Evolutionary conservation across 2,329 filamentous ascomycete genomes (phyloP).

Genomic region (Colletotrichum spaethianum): DNA sequence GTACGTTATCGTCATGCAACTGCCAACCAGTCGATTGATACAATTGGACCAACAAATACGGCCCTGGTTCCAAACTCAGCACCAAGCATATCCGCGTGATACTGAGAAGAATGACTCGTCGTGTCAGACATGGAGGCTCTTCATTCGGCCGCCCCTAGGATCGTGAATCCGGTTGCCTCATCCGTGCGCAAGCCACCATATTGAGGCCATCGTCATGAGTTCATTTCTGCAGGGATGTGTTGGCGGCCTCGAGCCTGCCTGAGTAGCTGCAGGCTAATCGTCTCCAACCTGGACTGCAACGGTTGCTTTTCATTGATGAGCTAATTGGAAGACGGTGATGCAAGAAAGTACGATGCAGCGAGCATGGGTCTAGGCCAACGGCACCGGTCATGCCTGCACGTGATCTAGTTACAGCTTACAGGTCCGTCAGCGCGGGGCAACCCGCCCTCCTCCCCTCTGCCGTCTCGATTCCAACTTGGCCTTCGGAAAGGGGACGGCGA

Average conservation of each 20-base stretch:
- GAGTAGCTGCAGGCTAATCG: not conserved
- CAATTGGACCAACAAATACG: not conserved
- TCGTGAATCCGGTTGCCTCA: not conserved
- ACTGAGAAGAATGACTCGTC: too few relatives aligned
- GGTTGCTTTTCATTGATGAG: not conserved
- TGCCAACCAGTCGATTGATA: not conserved
- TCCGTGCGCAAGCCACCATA: not conserved
- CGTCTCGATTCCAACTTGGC: not conserved
- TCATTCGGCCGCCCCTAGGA: not conserved
- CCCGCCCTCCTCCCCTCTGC: not conserved
- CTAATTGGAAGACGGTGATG: not conserved
- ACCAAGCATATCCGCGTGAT: not conserved
- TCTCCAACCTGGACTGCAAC: not conserved
- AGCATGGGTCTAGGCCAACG: not conserved
- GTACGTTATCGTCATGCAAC: not conserved
- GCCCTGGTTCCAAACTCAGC: not conserved
- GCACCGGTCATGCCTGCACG: not conserved
- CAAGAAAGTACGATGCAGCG: conserved; percentile 15
- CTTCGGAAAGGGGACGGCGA: not conserved
- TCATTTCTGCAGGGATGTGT: not conserved
- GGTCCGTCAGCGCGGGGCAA: not conserved
- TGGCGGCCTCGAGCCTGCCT: not conserved
- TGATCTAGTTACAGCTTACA: not conserved
- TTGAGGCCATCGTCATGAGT: conserved; percentile 12
- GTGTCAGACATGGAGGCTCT: not conserved